Evolutionary conservation across 1,139 yeast species (phyloP), one percentile per base, ranked within the genome.

Genomic region (Diutina neorugosa): DNA sequence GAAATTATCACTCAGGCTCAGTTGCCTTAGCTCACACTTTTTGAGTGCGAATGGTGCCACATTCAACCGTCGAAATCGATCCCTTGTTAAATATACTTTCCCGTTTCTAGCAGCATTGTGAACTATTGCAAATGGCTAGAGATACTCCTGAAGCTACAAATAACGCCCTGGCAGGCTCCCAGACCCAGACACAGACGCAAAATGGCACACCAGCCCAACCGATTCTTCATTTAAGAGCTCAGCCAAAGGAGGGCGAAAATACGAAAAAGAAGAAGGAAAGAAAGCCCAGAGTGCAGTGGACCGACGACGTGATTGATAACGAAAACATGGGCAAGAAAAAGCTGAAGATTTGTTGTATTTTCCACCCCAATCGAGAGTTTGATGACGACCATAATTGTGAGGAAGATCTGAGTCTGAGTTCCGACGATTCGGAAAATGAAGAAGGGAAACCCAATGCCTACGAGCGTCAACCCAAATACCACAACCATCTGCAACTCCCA

Each of bases 321-420:
- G 98, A 91, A 67, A 71, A 86, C 64, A 74, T 93, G 86, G 79
- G 84, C 62, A 86, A 80, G 70, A 91, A 91, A 70, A 90, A 89
- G 65, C 80, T 96, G 19, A 93, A 91, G 67, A 84, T 91, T n/a
- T 93, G 98, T 65, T 91, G 98, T 61, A 91, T 93, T 21, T 93
- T 85, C 69, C 96, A 89, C 63, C 96, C 96, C 2, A 85, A 84
- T 52, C 73, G 81, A 40, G 85, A 81, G 59, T 85, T 83, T 61
- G 93, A 59, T 18, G 74, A 69, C 63, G 54, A 56, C 43, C 56
- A 46, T 11, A 34, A 27, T 12, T 58, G 54, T 25, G 58, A 55
- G 42, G 44, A 53, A 4, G 53, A 49, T 51, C n/a, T 11, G n/a
- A 55, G 63, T 12, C 65, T 72, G 51, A 19, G 25, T 23, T 67